Base-by-base conservation (phyloP, 2,329 filamentous ascomycete genomes). In the Chaetomium sp. region DNA sequence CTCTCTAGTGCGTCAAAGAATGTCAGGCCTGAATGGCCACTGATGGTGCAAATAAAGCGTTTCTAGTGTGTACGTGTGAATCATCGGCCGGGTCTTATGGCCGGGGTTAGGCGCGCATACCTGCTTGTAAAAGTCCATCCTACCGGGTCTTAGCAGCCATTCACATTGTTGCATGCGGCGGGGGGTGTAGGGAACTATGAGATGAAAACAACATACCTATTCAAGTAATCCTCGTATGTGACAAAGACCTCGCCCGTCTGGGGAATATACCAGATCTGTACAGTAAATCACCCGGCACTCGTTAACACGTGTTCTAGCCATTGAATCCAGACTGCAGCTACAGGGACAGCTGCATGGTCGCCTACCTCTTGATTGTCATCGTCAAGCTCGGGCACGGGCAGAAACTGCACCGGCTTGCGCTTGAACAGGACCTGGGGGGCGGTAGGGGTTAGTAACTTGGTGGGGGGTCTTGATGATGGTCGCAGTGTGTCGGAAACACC, bases 41-140 rank as follows among this genome's bases (percentile, higher is more conserved):
- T 96, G 62, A 97, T 95, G 69, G 95, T 89, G 72, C 95, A 96
- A 59, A 95, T 96, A 71, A 97, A 99, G 54, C 87, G 85, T 67
- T 85, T 89, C 85, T 92, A 64, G 44, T 49, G 35, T 36, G 54
- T 65, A 59, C 19, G 60, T 57, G 47, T 52, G 55, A 38, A n/a
- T 42, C 37, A 38, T 38, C 37, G 10, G 40, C 40, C 6, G 10
- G 6, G 11, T n/a, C 6, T 7, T 14, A 14, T 1, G 14, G 6
- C 14, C 40, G 40, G 40, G 36, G 48, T 42, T n/a, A n/a, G 40
- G 27, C 51, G 19, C 50, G 57, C 79, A 66, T 76, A 89, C 89
- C 82, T 95, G 89, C 64, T 88, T 91, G 70, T 96, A 96, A 69
- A 95, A 96, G 70, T 96, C 91, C 80, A 91, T 86, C 57, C 90